phyloP scores from a whole-genome alignment of 2,329 filamentous ascomycete genomes.

The Ophiostoma pallidulum region DNA sequence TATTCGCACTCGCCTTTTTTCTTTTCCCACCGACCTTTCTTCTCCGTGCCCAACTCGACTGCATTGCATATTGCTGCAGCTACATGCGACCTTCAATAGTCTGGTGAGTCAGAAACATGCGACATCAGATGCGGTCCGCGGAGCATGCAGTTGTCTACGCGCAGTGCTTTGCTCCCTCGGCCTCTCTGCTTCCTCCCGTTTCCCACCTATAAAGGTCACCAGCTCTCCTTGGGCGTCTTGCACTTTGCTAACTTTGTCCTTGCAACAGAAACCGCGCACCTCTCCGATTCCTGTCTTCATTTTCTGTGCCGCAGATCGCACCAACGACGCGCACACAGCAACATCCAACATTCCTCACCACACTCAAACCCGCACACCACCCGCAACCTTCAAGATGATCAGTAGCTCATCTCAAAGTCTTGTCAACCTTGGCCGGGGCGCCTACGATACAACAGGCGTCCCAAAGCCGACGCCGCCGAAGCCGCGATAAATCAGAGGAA shows the following conservation, averaged over 20 bases:
- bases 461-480: constrained; percentile 29
- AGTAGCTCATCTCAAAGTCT: constrained; percentile 22
- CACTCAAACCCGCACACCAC: background rate
- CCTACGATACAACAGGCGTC: constrained; percentile 30
- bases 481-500: constrained; percentile 21
- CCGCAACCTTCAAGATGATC: constrained; percentile 23
- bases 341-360: background rate
- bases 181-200: background rate
- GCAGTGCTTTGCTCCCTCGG: background rate
- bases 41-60: constrained; percentile 6
- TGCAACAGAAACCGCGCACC: background rate
- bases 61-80: constrained; percentile 6
- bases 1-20: no score
- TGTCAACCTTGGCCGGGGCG: constrained; percentile 28
- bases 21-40: background rate
- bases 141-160: background rate
- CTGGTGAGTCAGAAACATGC: constrained; percentile 12
- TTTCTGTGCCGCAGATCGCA: background rate
- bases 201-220: no score
- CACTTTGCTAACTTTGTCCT: background rate
- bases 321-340: constrained; percentile 1
- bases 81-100: constrained; percentile 7
- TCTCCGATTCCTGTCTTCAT: background rate
- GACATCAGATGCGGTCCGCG: constrained; percentile 9
- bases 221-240: no score